Base-by-base conservation (phyloP, 441 rosid genomes). In the Macaranga tanarius region DNA sequence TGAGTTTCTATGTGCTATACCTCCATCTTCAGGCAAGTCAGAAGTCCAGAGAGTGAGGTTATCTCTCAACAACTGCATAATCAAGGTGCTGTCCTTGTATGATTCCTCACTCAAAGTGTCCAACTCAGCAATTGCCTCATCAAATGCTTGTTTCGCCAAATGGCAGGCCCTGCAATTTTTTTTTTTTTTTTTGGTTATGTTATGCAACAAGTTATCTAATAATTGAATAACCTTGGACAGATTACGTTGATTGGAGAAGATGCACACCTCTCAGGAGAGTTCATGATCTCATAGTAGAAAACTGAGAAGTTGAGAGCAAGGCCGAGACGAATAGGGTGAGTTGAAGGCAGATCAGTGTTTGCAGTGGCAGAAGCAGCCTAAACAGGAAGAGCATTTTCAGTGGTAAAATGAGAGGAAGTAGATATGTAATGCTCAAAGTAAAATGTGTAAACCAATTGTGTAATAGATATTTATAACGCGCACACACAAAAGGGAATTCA, bases 31-130 rank as follows among this genome's bases (percentile, higher is more conserved):
- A 70, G 99, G 99, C 85, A 95, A 89, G 84, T 95, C 99, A 75
- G 97, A 91, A 73, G 99, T 95, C 99, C 98, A 95, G 58, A 95
- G 94, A 40, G 99, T 95, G 84, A 95, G 99, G 78, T 95, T 93
- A 73, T 95, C 99, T 89, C 98, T 91, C 63, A 95, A 84, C 65
- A 95, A 91, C 86, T 93, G 99, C 97, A 93, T 95, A 58, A 95
- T 95, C 77, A 95, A 84, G 65, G 99, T 93, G 84, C 98, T 93
- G 76, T 95, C 99, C 79, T 95, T 95, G 90, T 95, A 95, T 0
- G 99, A 95, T 77, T 95, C 98, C 87, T 93, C 98, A 51, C 96
- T 95, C 73, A 95, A 80, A 58, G 97, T 93, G 86, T 95, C 99
- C 79, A 95, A 83, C 79, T 93, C 97, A 0, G 99, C 93, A 80